Percentiles rank a stretch among this genome's conserved stretches.
These are phyloP conservation scores for Hibiscus mutabilis DNA, from an alignment of 345 rosid genomes.

Conservation along the genomic window DNA sequence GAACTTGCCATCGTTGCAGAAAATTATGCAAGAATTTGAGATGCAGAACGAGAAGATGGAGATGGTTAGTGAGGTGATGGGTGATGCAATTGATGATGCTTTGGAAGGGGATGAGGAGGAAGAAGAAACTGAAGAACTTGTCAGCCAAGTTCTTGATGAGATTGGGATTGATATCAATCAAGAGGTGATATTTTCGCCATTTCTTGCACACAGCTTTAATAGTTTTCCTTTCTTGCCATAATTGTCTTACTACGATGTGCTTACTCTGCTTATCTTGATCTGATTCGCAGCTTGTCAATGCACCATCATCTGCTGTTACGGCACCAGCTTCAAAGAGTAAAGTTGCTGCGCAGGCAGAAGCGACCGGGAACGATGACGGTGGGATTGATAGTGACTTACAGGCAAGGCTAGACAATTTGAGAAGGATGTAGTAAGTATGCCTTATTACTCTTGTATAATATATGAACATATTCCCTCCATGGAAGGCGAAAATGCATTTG, in stretches of 20 bases:
- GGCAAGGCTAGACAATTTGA: constrained; percentile 67
- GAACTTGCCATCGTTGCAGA: constrained; percentile 73
- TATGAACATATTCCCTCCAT: constrained; percentile 5
- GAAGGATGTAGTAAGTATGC: constrained; percentile 42
- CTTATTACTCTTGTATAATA: constrained; percentile 12
- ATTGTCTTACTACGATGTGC: neutral
- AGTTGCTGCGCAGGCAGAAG: constrained; percentile 62
- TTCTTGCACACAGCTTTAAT: neutral
- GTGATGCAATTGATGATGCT: constrained; percentile 74
- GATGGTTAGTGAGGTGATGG: constrained; percentile 71
- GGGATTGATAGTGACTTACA: constrained; percentile 68
- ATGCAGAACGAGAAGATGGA: constrained; percentile 82
- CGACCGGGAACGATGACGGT: constrained; percentile 39
- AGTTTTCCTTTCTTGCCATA: neutral
- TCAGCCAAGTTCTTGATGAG: constrained; percentile 73
- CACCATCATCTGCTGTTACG: constrained; percentile 31
- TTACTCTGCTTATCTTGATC: neutral
- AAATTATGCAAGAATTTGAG: constrained; percentile 74
- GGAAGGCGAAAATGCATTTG: constrained; percentile 8
- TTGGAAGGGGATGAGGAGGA: constrained; percentile 68
- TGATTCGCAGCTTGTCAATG: constrained; percentile 44
- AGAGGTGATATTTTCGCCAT: constrained; percentile 38
- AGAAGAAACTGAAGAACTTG: constrained; percentile 71
- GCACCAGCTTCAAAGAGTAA: constrained; percentile 53
- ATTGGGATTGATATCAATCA: constrained; percentile 54